These are phyloP conservation scores for Letharia columbiana DNA, from an alignment of 495 filamentous ascomycete genomes.

Conservation along the genomic window DNA sequence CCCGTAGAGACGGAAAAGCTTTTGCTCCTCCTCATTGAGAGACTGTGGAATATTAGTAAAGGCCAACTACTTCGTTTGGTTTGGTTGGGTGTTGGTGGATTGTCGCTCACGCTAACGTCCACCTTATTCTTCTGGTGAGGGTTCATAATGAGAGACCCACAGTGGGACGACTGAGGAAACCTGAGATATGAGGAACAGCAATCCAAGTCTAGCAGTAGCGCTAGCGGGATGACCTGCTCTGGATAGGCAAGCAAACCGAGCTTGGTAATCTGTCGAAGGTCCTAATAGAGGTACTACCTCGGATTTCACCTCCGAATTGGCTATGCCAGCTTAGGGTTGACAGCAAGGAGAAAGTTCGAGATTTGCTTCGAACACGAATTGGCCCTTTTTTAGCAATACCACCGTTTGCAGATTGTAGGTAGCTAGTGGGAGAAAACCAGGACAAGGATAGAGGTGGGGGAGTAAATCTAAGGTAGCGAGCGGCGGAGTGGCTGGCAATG, in stretches of 20 bases:
- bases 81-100: slow-evolving; percentile 7
- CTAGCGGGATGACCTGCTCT: background rate
- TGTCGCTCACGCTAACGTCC: slow-evolving; percentile 72
- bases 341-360: background rate
- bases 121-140: slow-evolving; percentile 96
- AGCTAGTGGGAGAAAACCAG: background rate
- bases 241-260: background rate
- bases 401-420: background rate
- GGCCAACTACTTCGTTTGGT: background rate
- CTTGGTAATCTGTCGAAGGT: background rate
- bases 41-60: slow-evolving; percentile 46
- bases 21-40: slow-evolving; percentile 85
- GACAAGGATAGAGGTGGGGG: background rate
- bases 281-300: background rate
- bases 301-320: background rate
- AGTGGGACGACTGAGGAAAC: background rate
- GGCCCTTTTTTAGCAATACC: background rate
- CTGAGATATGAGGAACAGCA: background rate
- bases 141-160: slow-evolving; percentile 56
- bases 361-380: background rate
- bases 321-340: background rate
- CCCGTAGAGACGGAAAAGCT: slow-evolving; percentile 90
- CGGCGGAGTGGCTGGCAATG: background rate
- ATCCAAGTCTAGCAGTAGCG: background rate
- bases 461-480: background rate